These are phyloP conservation scores for Cryptococcus deneoformans DNA, from an alignment of 1,284 basidiomycete genomes.

Conservation along the genomic window DNA sequence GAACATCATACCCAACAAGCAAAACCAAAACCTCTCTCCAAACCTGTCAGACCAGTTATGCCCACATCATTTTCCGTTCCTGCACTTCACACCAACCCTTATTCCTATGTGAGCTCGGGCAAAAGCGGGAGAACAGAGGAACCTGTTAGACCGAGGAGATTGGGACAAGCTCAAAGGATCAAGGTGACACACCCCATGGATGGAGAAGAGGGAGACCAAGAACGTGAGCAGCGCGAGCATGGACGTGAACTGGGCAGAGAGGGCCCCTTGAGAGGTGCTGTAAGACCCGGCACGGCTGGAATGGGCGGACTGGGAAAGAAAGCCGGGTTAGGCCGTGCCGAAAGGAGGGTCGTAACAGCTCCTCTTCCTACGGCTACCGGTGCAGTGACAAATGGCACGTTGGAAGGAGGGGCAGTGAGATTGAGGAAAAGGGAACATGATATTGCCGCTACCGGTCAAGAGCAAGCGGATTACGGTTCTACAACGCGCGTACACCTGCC, in stretches of 20 bases:
- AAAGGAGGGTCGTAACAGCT: constrained; percentile 30
- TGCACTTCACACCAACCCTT: constrained; percentile 3
- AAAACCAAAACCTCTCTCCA: constrained; percentile 16
- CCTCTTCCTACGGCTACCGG: constrained; percentile 8
- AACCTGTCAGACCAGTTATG: constrained; percentile 23
- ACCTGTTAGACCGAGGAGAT: constrained; percentile 6
- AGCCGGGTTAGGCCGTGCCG: constrained; percentile 25
- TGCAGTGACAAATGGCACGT: no score
- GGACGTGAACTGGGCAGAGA: not conserved
- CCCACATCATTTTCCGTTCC: constrained; percentile 16
- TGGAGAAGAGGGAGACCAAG: constrained; percentile 2
- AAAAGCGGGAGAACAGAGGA: not conserved
- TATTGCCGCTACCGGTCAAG: no score
- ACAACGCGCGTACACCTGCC: no score
- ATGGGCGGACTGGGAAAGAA: not conserved
- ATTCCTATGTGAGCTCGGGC: not conserved
- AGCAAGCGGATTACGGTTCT: no score
- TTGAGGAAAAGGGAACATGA: no score
- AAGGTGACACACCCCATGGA: constrained; percentile 8
- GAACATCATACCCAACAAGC: constrained; percentile 1
- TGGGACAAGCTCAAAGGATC: constrained; percentile 23
- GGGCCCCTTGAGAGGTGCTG: constrained; percentile 12
- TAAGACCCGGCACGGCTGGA: constrained; percentile 2
- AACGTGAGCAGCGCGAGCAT: not conserved
- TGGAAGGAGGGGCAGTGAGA: no score